Base-by-base conservation (phyloP, 352 stramenopile species). In the Globisporangium viniferum region DNA sequence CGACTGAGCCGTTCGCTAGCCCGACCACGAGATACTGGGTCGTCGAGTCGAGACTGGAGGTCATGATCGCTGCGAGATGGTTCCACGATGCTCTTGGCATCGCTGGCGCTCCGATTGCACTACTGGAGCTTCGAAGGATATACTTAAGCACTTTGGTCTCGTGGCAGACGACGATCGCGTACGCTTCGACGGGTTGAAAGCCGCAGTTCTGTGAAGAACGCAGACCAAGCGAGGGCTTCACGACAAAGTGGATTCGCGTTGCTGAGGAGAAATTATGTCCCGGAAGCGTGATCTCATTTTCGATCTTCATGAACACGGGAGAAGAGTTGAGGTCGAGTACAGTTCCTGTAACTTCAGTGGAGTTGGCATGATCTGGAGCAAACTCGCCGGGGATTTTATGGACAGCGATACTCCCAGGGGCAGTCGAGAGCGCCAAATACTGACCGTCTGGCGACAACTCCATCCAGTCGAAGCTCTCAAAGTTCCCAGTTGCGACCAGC, bases 11-110 rank as follows among this genome's bases (percentile, higher is more conserved):
- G 48, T 88, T 74, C 3, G 69, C 69, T n/a, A 88, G 77, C 0
- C 79, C 79, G 0, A 88, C 62, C 1, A 64, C 72, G 9, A 91
- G 31, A 39, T 81, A 87, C 51, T 87, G 75, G 12, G 81, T 84
- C 36, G 79, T 84, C 3, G 73, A 41, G 53, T 89, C 80, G 27
- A 81, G 59, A 2, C 54, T 51, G 6, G 78, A 82, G 5, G 70
- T 53, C 9, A 74, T 78, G 41, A 91, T 83, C 5, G 29, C 53
- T 9, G 65, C 67, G 20, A 91, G 65, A 46, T 90, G 76, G 8
- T 68, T 55, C 78, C 82, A 82, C 7, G 53, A n/a, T 41, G 57
- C 31, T 76, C 73, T 8, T 20, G 20, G 27, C 53, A 61, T 41
- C 22, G 33, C 31, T 6, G 20, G 29, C 22, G 48, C 20, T 46